phyloP scores from a whole-genome alignment of 768 basidiomycete species.

The Phanerodontia chrysosporium region DNA sequence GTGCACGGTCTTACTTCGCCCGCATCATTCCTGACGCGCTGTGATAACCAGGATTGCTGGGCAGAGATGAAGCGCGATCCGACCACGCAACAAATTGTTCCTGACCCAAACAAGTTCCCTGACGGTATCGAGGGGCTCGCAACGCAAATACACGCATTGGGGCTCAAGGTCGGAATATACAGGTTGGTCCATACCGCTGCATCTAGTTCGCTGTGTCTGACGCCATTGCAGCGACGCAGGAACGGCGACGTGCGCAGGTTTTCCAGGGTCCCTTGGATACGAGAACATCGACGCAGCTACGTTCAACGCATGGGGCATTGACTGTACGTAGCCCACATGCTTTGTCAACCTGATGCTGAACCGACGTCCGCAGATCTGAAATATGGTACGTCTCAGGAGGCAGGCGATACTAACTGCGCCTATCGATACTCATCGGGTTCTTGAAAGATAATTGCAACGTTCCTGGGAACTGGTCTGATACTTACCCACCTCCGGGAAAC shows the following conservation, averaged over 20 bases:
- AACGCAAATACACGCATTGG: conserved; percentile 40
- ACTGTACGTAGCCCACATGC: conserved; percentile 29
- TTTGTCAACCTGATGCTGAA: background rate
- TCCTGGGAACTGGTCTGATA: conserved; percentile 48
- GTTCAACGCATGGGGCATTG: conserved; percentile 50
- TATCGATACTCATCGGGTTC: too few relatives aligned
- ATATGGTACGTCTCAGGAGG: too few relatives aligned
- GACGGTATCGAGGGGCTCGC: conserved; percentile 45
- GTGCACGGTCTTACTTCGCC: conserved; percentile 16
- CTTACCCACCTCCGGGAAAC: conserved; percentile 30
- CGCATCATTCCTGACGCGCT: background rate
- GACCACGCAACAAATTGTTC: conserved; percentile 38
- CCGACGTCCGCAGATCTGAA: conserved; percentile 34
- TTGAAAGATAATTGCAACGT: conserved; percentile 57
- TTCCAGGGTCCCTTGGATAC: conserved; percentile 55
- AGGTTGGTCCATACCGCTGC: conserved; percentile 26
- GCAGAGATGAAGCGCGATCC: conserved; percentile 36
- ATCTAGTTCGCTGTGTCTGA: conserved; percentile 22
- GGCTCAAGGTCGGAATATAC: conserved; percentile 50
- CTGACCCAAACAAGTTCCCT: conserved; percentile 51
- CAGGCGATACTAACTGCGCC: too few relatives aligned
- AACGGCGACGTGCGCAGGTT: conserved; percentile 59
- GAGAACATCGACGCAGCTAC: conserved; percentile 49
- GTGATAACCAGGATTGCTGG: conserved; percentile 46
- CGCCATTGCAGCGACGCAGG: conserved; percentile 58